phyloP scores from a whole-genome alignment of 2,329 filamentous ascomycete genomes.

The Venturia oleaginea region DNA sequence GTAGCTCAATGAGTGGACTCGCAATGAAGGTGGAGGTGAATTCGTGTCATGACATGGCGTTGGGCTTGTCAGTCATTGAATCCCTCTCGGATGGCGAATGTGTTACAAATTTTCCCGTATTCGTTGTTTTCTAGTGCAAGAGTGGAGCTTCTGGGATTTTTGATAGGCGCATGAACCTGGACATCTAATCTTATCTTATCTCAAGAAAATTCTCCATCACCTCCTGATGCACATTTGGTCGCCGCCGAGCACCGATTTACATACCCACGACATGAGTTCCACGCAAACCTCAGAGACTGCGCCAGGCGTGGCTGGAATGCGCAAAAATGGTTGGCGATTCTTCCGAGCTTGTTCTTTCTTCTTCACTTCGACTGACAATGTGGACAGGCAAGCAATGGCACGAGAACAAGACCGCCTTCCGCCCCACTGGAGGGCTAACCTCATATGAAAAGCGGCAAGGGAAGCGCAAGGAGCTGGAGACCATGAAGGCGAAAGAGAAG shows the following conservation, averaged over 20 bases:
- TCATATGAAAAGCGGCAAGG: slow-evolving; percentile 70
- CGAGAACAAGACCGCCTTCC: slow-evolving; percentile 70
- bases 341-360: not conserved
- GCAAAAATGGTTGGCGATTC: slow-evolving; percentile 63
- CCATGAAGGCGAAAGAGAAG: slow-evolving; percentile 88
- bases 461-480: slow-evolving; percentile 57
- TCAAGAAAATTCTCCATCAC: not conserved
- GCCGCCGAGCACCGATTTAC: not conserved
- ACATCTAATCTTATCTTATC: slow-evolving; percentile 1
- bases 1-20: not conserved
- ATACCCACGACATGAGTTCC: slow-evolving; percentile 34
- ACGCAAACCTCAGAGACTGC: slow-evolving; percentile 29
- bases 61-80: not conserved
- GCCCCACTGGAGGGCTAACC: slow-evolving; percentile 67
- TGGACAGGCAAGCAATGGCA: slow-evolving; percentile 89
- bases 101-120: not conserved
- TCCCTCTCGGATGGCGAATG: not conserved
- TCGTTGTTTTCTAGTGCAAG: not conserved
- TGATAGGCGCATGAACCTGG: not conserved
- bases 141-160: not conserved
- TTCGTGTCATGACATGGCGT: not conserved
- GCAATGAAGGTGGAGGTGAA: not conserved
- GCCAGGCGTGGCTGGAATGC: slow-evolving; percentile 48
- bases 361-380: slow-evolving; percentile 17
- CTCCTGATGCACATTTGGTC: not conserved